These are phyloP conservation scores for Pleomassaria siparia DNA, from an alignment of 2,329 filamentous ascomycete genomes.

Conservation along the genomic window DNA sequence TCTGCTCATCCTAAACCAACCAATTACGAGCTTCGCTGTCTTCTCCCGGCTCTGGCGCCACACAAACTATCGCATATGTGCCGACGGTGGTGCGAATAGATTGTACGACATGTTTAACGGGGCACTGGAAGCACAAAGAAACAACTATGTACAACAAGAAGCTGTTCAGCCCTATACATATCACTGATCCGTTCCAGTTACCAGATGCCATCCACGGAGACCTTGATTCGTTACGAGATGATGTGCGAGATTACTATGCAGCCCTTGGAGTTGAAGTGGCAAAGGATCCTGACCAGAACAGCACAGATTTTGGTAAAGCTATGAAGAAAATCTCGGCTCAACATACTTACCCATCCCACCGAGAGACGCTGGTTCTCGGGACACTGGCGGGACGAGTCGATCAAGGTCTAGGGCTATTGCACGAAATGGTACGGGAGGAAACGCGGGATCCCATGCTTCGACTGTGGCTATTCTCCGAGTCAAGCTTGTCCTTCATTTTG, in stretches of 20 bases:
- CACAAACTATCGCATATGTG: conserved; percentile 71
- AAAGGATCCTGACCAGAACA: conserved; percentile 76
- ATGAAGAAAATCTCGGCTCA: conserved; percentile 59
- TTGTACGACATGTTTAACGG: conserved; percentile 57
- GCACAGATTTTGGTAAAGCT: conserved; percentile 86
- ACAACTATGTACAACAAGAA: conserved; percentile 31
- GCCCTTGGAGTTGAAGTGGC: conserved; percentile 63
- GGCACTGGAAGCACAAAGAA: conserved; percentile 20
- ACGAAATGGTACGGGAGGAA: conserved; percentile 70
- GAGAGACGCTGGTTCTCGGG: conserved; percentile 76
- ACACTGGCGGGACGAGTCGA: conserved; percentile 89
- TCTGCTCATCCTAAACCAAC: conserved; percentile 51
- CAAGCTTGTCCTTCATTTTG: conserved; percentile 82
- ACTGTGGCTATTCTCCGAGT: conserved; percentile 78
- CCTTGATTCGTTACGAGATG: conserved; percentile 74
- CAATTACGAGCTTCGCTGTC: conserved; percentile 51
- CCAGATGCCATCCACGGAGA: conserved; percentile 78
- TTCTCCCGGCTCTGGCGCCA: conserved; percentile 51
- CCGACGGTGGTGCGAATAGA: conserved; percentile 87
- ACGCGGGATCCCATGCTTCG: conserved; percentile 44
- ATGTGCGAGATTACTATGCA: conserved; percentile 68
- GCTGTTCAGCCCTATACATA: conserved; percentile 10
- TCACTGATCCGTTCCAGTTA: conserved; percentile 26
- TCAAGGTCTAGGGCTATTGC: conserved; percentile 85
- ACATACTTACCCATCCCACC: conserved; percentile 41